Evolutionary conservation across 164 flowering plant genomes (phyloP).

Genomic region (Cinnamomum micranthum): DNA sequence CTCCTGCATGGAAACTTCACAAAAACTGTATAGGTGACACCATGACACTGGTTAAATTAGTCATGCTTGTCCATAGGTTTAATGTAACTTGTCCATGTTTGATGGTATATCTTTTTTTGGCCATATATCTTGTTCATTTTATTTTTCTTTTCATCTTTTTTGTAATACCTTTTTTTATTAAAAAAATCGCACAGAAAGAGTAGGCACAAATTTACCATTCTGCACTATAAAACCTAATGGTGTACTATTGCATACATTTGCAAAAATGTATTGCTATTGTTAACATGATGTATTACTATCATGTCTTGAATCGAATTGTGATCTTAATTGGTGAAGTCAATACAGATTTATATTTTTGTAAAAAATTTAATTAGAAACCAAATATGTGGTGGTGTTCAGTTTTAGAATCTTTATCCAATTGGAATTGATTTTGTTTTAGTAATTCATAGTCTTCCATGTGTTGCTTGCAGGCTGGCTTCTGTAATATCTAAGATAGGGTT

Average conservation of each 20-base stretch:
- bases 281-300: background rate
- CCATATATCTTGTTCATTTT: too few species aligned
- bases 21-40: too few species aligned
- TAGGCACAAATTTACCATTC: too few species aligned
- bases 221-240: background rate
- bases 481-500: slow-evolving; percentile 97
- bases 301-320: background rate
- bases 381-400: background rate
- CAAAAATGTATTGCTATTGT: background rate
- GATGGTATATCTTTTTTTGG: too few species aligned
- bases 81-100: too few species aligned
- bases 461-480: slow-evolving; percentile 78
- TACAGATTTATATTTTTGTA: background rate
- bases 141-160: too few species aligned
- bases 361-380: too few species aligned
- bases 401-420: background rate
- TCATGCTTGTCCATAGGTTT: too few species aligned
- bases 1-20: too few species aligned
- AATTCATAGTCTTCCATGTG: background rate
- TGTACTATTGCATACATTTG: background rate
- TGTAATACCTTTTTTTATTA: too few species aligned
- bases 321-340: background rate
- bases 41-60: too few species aligned
- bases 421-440: background rate
- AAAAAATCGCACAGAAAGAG: too few species aligned